Evolutionary conservation across 2,329 filamentous ascomycete species (phyloP).

Genomic region (Penicillium expansum): DNA sequence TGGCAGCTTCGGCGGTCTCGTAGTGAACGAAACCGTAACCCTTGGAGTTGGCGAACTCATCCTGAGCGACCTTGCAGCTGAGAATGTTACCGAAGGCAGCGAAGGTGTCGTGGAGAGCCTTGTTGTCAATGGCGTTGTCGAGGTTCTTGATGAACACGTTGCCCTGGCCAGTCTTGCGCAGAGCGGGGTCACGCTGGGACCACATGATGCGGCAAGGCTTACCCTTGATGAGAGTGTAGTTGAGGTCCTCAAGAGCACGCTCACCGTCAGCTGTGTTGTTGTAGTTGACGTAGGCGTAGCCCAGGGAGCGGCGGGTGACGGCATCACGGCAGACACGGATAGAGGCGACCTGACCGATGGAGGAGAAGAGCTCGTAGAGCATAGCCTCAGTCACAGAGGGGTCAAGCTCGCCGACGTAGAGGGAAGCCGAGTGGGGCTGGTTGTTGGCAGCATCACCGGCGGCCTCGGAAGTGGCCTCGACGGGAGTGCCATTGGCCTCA

Average conservation of each 20-base stretch:
- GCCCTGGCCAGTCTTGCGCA: slow-evolving; percentile 98
- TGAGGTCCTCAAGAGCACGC: slow-evolving; percentile 97
- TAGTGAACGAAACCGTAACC: slow-evolving; percentile 99
- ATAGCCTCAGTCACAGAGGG: slow-evolving; percentile 97
- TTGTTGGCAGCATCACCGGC: slow-evolving; percentile 59
- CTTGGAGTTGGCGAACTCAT: slow-evolving; percentile 95
- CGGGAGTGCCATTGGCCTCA: slow-evolving; percentile 53
- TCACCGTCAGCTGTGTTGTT: slow-evolving; percentile 95
- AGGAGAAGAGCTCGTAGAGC: slow-evolving; percentile 99
- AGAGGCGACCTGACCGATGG: slow-evolving; percentile 96
- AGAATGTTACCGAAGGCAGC: slow-evolving; percentile 98
- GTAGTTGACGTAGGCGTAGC: slow-evolving; percentile 99
- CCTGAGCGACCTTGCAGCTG: slow-evolving; percentile 98
- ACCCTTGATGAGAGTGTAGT: slow-evolving; percentile 99
- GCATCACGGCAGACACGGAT: slow-evolving; percentile 99
- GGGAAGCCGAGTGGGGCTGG: slow-evolving; percentile 91
- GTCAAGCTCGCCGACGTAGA: slow-evolving; percentile 98
- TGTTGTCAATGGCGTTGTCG: slow-evolving; percentile 98
- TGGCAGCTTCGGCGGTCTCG: slow-evolving; percentile 96
- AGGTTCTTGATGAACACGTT: slow-evolving; percentile 99
- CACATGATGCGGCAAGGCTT: slow-evolving; percentile 99
- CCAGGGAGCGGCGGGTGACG: slow-evolving; percentile 95
- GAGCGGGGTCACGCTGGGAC: slow-evolving; percentile 98
- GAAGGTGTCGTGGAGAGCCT: slow-evolving; percentile 99
- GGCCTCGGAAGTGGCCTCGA: slow-evolving; percentile 58